Evolutionary conservation across 2,329 filamentous ascomycete species (phyloP).

Genomic region (Cercospora janseana): DNA sequence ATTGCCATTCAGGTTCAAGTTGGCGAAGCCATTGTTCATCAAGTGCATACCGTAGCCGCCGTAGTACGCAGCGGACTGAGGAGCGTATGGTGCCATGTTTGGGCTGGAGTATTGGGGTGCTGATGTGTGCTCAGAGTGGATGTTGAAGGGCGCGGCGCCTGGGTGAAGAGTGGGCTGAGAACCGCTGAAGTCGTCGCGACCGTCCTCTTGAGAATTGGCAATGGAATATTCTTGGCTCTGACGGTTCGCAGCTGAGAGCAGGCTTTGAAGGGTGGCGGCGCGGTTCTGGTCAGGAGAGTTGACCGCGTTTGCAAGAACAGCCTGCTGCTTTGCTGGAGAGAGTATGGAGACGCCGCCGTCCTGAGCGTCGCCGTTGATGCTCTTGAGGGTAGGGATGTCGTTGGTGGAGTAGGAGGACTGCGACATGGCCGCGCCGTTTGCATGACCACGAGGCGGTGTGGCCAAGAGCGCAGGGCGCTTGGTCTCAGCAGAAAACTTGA

Average conservation of each 20-base stretch:
- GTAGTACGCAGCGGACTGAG: slow-evolving; percentile 43
- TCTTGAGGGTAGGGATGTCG: slow-evolving; percentile 84
- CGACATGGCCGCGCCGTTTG: slow-evolving; percentile 66
- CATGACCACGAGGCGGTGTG: slow-evolving; percentile 59
- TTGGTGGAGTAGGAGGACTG: slow-evolving; percentile 88
- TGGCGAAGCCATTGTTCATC: slow-evolving; percentile 67
- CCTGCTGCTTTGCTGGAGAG: slow-evolving; percentile 30
- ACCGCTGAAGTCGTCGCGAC: slow-evolving; percentile 54
- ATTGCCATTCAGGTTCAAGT: slow-evolving; percentile 54
- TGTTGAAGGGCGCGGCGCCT: slow-evolving; percentile 75
- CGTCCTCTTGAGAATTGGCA: slow-evolving; percentile 48
- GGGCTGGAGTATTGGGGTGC: slow-evolving; percentile 30
- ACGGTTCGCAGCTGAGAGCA: slow-evolving; percentile 56
- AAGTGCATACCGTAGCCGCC: slow-evolving; percentile 58
- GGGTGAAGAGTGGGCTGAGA: slow-evolving; percentile 74
- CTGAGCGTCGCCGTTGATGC: slow-evolving; percentile 54
- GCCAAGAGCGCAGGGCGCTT: slow-evolving; percentile 50
- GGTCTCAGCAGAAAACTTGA: slow-evolving; percentile 45
- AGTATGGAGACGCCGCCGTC: slow-evolving; percentile 40
- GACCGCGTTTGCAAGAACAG: slow-evolving; percentile 23
- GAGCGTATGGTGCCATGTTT: slow-evolving; percentile 33
- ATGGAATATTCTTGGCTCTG: slow-evolving; percentile 70
- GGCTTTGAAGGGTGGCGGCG: slow-evolving; percentile 76
- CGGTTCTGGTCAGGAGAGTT: slow-evolving; percentile 49
- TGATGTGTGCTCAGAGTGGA: slow-evolving; percentile 43